Evolutionary conservation across 257 asterid genomes (phyloP), one percentile per base, ranked within the genome.

Genomic region (Fraxinus excelsior): DNA sequence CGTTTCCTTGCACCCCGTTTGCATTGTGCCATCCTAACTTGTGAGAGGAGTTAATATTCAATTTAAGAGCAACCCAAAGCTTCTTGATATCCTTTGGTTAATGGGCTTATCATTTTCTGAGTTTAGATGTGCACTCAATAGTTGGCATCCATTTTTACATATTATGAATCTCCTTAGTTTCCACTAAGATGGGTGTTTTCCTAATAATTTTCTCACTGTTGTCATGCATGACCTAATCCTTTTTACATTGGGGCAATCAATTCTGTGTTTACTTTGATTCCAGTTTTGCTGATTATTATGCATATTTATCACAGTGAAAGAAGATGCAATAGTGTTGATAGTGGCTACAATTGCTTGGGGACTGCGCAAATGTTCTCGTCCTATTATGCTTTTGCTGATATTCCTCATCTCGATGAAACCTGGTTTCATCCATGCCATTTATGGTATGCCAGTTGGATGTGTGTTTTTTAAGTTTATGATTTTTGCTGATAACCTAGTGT

Each of bases 301-400:
- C 58, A 42, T 76, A 44, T 75, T 71, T 69, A 44, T 87, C 82
- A 82, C 91, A 96, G 99, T 89, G 87, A 91, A 88, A 82, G 99
- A 89, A 86, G 98, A 96, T 83, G 88, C 97, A 70, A 89, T 88
- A 86, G 97, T 96, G 46, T 80, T 96, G 83, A 87, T 96, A 76
- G 98, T 96, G 79, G 99, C 99, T 69, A 96, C 99, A 70, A 80
- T 96, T 83, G 98, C 98, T 79, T 96, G 99, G 99, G 99, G 97
- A 44, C 84, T 96, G 79, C 93, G 96, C 25, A 96, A 96, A 90
- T 90, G 94, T 83, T 93, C 99, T 85, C 97, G 97, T 67, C 90
- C 98, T 64, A 90, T 96, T 70, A 89, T 91, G 93, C 87, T 93
- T 82, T 80, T 92, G 82, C 91, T 91, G 82, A 93, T 93, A 81